Conservation (phyloP, 345 rosid genomes). For the Moricandia moricandioides region DNA sequence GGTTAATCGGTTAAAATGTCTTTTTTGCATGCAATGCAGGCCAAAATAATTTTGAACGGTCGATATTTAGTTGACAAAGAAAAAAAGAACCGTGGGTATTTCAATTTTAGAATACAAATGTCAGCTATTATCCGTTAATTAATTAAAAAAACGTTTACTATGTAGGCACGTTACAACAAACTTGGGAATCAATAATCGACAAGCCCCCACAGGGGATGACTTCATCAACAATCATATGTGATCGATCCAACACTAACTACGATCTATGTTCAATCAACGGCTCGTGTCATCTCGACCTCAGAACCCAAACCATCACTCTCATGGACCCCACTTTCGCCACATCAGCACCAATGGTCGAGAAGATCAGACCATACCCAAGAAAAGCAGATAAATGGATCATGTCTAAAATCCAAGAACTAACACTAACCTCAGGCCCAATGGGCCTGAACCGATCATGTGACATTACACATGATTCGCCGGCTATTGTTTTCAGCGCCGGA, state of each 20-base stretch:
- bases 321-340: conserved; percentile 19
- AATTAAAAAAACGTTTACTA: not conserved
- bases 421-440: conserved; percentile 35
- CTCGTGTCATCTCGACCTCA: conserved; percentile 41
- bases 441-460: conserved; percentile 37
- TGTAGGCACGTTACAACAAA: conserved; percentile 23
- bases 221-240: conserved; percentile 42
- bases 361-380: conserved; percentile 58
- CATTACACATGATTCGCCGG: conserved; percentile 45
- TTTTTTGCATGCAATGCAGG: not conserved
- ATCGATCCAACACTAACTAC: conserved; percentile 44
- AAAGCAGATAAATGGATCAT: conserved; percentile 44
- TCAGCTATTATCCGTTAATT: not conserved
- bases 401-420: conserved; percentile 43
- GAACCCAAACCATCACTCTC: conserved; percentile 37
- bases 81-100: too few relatives aligned
- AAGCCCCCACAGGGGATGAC: not conserved
- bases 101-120: not conserved
- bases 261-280: conserved; percentile 55
- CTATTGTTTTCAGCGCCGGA: conserved; percentile 53
- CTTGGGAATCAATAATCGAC: not conserved
- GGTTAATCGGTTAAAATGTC: not conserved
- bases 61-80: too few relatives aligned
- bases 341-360: conserved; percentile 13
- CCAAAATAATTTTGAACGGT: not conserved